phyloP scores from a whole-genome alignment of 2,329 filamentous ascomycete species.

The Aciculosporium take region DNA sequence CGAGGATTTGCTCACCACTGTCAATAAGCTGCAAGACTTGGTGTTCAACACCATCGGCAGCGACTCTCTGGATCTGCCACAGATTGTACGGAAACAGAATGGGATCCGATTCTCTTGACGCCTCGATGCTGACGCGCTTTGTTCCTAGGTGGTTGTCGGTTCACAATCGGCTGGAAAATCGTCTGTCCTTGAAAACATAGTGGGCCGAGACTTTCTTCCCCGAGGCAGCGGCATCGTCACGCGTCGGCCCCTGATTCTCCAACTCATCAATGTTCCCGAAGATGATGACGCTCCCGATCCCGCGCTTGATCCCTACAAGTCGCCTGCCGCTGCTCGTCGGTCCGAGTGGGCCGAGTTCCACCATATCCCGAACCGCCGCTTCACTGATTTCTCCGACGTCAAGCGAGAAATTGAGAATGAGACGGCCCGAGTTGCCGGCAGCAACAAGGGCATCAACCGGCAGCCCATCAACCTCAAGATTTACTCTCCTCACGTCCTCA shows the following conservation, averaged over 20 bases:
- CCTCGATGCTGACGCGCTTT: conserved; percentile 1
- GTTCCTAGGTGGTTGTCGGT: conserved; percentile 75
- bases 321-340: conserved; percentile 53
- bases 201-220: conserved; percentile 91
- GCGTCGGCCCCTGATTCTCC: conserved; percentile 81
- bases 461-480: conserved; percentile 98
- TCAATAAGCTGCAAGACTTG: conserved; percentile 96
- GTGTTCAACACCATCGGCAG: conserved; percentile 99
- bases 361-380: conserved; percentile 77
- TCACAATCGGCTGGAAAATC: conserved; percentile 98
- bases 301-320: conserved; percentile 57
- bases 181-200: conserved; percentile 96
- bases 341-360: conserved; percentile 90
- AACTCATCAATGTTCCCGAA: conserved; percentile 90
- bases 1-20: conserved; percentile 85
- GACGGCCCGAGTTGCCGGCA: conserved; percentile 79
- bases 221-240: conserved; percentile 96
- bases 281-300: conserved; percentile 55
- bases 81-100: conserved; percentile 97
- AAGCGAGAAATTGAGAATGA: conserved; percentile 96
- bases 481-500: conserved; percentile 92
- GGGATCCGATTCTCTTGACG: conserved; percentile 5
- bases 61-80: conserved; percentile 90
- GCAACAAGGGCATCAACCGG: conserved; percentile 95
- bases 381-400: conserved; percentile 84